Percentiles rank a stretch among this genome's conserved stretches.
These are phyloP conservation scores for Micractinium sp. DNA, from an alignment of 139 green algal genomes.

Conservation along the genomic window DNA sequence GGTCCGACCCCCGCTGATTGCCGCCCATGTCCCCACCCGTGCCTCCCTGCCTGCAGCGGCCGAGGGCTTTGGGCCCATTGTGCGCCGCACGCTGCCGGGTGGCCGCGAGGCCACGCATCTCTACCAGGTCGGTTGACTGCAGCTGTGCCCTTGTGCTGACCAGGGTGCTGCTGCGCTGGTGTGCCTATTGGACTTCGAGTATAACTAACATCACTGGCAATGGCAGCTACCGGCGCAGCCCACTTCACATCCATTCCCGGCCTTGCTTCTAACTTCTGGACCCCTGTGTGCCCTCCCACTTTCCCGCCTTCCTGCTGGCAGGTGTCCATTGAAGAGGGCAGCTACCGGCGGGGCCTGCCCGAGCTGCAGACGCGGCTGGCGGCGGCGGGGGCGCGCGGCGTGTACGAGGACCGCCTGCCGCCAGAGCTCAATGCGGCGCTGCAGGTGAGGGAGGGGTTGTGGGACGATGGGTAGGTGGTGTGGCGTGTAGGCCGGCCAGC, in stretches of 20 bases:
- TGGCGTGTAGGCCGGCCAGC: background rate
- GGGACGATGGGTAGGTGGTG: background rate
- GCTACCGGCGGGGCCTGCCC: slow-evolving; percentile 52
- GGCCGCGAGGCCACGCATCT: slow-evolving; percentile 57
- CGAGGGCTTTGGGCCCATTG: slow-evolving; percentile 6
- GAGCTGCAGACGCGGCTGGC: slow-evolving; percentile 62
- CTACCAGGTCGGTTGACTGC: slow-evolving; percentile 56
- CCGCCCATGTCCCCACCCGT: background rate
- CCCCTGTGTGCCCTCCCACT: too few species aligned
- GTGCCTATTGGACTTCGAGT: background rate
- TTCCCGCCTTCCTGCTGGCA: slow-evolving; percentile 22
- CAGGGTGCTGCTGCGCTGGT: background rate
- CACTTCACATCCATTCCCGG: too few species aligned
- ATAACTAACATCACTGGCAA: too few species aligned
- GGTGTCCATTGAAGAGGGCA: slow-evolving; percentile 71
- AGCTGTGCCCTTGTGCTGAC: too few species aligned
- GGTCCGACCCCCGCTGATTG: background rate
- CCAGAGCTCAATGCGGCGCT: slow-evolving; percentile 70
- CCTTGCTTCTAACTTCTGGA: too few species aligned
- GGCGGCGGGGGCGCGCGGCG: slow-evolving; percentile 56
- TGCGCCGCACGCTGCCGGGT: slow-evolving; percentile 62
- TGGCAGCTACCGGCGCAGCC: too few species aligned
- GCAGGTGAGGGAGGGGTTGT: slow-evolving; percentile 1
- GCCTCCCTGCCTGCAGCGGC: background rate
- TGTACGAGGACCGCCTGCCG: slow-evolving; percentile 84